A percentile compares a stretch with the other conserved stretches of the same genome.
Conservation (phyloP, 192 early-diverging fungal genomes). For the Irineochytrium annulatum region DNA sequence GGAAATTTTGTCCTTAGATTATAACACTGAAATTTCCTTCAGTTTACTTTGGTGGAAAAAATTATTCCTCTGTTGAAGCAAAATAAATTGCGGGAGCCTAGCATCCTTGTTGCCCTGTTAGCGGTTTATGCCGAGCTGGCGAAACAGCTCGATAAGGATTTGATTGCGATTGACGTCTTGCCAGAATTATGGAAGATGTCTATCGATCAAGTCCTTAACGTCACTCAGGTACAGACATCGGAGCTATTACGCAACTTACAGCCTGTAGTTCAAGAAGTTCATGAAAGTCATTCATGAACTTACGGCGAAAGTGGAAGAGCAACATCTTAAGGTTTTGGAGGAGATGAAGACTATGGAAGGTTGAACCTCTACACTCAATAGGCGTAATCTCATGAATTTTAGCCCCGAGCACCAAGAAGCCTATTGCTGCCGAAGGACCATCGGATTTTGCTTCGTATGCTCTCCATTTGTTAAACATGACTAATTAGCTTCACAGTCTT, state of each 20-base stretch:
- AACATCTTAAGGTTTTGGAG: slow-evolving; percentile 27
- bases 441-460: too few species aligned
- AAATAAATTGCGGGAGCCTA: slow-evolving; percentile 74
- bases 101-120: slow-evolving; percentile 72
- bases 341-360: slow-evolving; percentile 17
- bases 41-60: slow-evolving; percentile 45
- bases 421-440: too few species aligned
- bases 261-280: slow-evolving; percentile 22
- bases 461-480: too few species aligned
- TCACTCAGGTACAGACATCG: slow-evolving; percentile 52
- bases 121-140: slow-evolving; percentile 78
- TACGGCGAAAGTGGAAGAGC: slow-evolving; percentile 19
- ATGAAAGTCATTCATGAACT: slow-evolving; percentile 30
- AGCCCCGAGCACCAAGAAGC: too few species aligned
- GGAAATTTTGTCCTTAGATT: not conserved
- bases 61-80: slow-evolving; percentile 71
- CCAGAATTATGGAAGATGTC: slow-evolving; percentile 74
- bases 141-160: slow-evolving; percentile 64
- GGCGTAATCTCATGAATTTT: too few species aligned
- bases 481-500: too few species aligned
- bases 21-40: not conserved
- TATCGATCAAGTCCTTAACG: slow-evolving; percentile 65
- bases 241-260: not conserved
- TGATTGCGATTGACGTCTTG: slow-evolving; percentile 70
- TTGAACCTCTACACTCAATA: too few species aligned